These are phyloP conservation scores for Pseudogymnoascus destructans DNA, from an alignment of 2,329 filamentous ascomycete species.

Conservation along the genomic window DNA sequence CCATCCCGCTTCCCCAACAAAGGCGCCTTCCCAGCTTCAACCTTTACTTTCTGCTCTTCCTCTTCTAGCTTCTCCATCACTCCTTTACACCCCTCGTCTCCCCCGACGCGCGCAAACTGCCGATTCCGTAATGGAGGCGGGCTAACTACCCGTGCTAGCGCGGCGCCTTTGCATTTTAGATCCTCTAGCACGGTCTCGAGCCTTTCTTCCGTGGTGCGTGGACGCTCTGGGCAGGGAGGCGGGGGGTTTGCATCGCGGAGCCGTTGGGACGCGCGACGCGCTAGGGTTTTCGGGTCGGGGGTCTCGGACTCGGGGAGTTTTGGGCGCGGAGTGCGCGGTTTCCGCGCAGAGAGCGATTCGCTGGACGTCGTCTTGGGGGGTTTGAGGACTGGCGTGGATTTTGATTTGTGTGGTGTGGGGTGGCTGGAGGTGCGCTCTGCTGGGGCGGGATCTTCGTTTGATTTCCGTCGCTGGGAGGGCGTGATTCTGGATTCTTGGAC, in stretches of 20 bases:
- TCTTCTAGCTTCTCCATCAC: neutral
- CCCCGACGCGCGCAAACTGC: neutral
- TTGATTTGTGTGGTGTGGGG: neutral
- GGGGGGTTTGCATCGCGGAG: neutral
- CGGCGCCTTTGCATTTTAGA: neutral
- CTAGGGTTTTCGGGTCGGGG: neutral
- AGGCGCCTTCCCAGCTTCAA: neutral
- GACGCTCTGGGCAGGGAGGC: neutral
- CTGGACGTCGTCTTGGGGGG: neutral
- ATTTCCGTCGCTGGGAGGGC: neutral
- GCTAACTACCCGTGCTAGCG: neutral
- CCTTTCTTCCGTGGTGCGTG: neutral
- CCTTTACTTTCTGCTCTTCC: neutral
- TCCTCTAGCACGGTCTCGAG: neutral
- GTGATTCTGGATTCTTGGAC: neutral
- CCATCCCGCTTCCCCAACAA: neutral
- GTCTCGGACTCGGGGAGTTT: neutral
- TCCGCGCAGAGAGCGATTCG: neutral
- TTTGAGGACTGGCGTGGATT: neutral
- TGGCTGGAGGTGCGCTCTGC: neutral
- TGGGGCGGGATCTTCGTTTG: neutral
- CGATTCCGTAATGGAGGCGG: neutral
- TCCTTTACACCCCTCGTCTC: neutral
- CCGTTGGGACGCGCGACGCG: neutral
- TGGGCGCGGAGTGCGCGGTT: neutral